Base-by-base conservation (phyloP, 768 basidiomycete genomes). In the Nidularia pulvinata region DNA sequence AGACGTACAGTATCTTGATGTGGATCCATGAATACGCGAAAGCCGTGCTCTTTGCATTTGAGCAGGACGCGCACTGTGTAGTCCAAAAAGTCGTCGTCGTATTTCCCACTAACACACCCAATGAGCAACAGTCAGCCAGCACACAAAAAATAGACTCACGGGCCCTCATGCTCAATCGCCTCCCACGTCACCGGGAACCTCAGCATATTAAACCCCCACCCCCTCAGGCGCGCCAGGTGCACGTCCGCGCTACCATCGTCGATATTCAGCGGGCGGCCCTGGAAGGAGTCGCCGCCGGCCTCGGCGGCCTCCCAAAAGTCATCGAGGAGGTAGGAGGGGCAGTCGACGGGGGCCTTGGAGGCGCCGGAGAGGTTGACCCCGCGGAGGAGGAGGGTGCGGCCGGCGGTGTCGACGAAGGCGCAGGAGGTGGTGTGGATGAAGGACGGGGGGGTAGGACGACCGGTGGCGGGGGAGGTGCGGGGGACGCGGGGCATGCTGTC, bases 361-460 rank as follows among this genome's bases (percentile, higher is more conserved):
- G 93, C 86, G 6, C 93, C 93, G 10, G 92, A 89, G 46, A 98
- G 82, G 67, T 99, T 99, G 44, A 98, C 91, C n/a, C 97, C 97
- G 50, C 96, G 85, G 0, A 99, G 77, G 13, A 98, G 75, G 16
- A 96, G 69, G 0, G 88, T 88, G 46, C 93, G 84, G 19, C 92
- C 89, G 50, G 75, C 68, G 51, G 77, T 78, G 69, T 93, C 91
- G 62, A 92, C 82, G 61, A 93, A 93, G 50, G 82, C 79, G 59
- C 80, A 82, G 50, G 81, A 72, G 13, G 81, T 68, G 32, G 91
- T 92, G 70, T 88, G 88, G 49, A 89, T 72, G 65, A 76, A 89
- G 54, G 79, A 70, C 1, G 77, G 59, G 0, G 76, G 60, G 0
- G 77, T 74, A 4, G 78, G 72, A 1, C 69, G 58, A 16, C 83